A percentile compares a stretch with the other conserved stretches of the same genome.
Conservation (phyloP, 2,329 filamentous ascomycete genomes). For the Aureobasidium sp. region DNA sequence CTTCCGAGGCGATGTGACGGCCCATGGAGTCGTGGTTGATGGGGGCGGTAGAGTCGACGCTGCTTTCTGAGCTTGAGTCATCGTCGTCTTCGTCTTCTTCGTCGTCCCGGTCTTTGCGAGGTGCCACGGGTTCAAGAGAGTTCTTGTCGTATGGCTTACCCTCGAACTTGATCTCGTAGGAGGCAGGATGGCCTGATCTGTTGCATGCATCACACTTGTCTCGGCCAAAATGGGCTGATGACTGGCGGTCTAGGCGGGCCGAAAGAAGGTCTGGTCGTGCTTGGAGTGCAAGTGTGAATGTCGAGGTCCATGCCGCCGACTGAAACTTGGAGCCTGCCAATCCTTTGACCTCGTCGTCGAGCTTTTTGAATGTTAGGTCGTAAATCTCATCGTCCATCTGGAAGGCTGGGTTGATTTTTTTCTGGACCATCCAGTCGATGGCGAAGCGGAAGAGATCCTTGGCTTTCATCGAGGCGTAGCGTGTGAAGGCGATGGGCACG, state of each 20-base stretch:
- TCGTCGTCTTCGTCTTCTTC: constrained; percentile 35
- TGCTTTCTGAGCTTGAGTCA: constrained; percentile 33
- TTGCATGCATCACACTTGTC: constrained; percentile 64
- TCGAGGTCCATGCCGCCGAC: constrained; percentile 60
- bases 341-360: constrained; percentile 62
- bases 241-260: constrained; percentile 34
- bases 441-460: constrained; percentile 66
- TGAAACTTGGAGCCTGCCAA: constrained; percentile 63
- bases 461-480: constrained; percentile 56
- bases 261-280: constrained; percentile 56
- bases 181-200: constrained; percentile 58
- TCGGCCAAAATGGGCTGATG: constrained; percentile 28
- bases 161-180: constrained; percentile 52
- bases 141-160: constrained; percentile 59
- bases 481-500: constrained; percentile 59
- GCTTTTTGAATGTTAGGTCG: constrained; percentile 57
- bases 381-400: constrained; percentile 56
- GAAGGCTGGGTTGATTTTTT: constrained; percentile 66
- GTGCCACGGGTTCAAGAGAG: constrained; percentile 55
- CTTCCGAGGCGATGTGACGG: constrained; percentile 35
- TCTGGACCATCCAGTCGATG: constrained; percentile 75
- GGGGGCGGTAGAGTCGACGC: constrained; percentile 25
- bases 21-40: constrained; percentile 42
- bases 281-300: constrained; percentile 58
- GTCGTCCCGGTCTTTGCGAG: neutral